Conservation (phyloP, 768 basidiomycete species). For the Boletus sp. region DNA sequence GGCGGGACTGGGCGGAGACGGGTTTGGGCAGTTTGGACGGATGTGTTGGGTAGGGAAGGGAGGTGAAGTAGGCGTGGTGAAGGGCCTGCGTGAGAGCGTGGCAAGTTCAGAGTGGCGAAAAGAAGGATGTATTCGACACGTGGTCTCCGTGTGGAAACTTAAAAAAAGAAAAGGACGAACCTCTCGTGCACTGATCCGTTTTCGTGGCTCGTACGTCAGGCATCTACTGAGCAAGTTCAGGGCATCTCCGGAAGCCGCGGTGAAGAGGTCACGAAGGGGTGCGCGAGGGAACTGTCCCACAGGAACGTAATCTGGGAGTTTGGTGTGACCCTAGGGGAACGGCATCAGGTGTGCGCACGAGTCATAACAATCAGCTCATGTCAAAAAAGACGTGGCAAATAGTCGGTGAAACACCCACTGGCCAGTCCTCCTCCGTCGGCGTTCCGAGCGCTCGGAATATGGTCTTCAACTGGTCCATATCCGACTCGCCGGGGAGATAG, state of each 20-base stretch:
- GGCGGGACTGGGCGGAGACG: slow-evolving; percentile 44
- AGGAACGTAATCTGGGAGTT: slow-evolving; percentile 85
- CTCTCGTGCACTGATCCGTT: slow-evolving; percentile 75
- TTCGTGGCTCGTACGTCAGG: slow-evolving; percentile 81
- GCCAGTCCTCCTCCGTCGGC: slow-evolving; percentile 97
- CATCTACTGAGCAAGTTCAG: slow-evolving; percentile 80
- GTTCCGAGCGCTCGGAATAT: slow-evolving; percentile 94
- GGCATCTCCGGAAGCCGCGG: slow-evolving; percentile 83
- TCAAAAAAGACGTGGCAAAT: neutral
- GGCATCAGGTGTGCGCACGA: neutral
- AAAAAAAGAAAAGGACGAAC: slow-evolving; percentile 41
- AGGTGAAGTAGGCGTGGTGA: slow-evolving; percentile 82
- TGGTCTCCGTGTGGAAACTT: neutral
- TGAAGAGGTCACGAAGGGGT: slow-evolving; percentile 83
- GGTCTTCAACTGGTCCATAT: slow-evolving; percentile 95
- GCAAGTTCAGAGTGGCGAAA: neutral
- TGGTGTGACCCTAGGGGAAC: slow-evolving; percentile 73
- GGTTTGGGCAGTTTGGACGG: slow-evolving; percentile 88
- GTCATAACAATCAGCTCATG: neutral
- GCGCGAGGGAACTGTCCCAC: slow-evolving; percentile 85
- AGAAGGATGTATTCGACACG: no score
- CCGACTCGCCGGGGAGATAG: slow-evolving; percentile 91
- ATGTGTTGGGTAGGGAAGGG: slow-evolving; percentile 83
- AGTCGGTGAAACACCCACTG: slow-evolving; percentile 49
- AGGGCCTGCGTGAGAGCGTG: slow-evolving; percentile 57